Evolutionary conservation across 208 protist genomes (phyloP).

Genomic region (Trypanosoma caninum): DNA sequence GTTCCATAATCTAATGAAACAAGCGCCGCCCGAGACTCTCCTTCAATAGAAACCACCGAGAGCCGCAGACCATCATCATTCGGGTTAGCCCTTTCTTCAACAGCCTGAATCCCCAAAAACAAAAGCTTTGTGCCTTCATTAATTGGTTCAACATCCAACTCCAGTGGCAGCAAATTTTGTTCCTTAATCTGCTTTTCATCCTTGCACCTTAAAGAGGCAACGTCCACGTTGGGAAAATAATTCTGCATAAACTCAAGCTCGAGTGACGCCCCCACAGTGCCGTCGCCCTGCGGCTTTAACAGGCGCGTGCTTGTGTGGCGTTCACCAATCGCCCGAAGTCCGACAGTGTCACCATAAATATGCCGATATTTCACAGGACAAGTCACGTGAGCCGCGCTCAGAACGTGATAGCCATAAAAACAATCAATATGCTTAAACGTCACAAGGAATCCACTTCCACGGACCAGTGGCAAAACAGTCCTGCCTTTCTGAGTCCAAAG

Average conservation of each 20-base stretch:
- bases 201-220: constrained; percentile 50
- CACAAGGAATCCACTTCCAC: constrained; percentile 81
- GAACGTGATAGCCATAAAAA: constrained; percentile 80
- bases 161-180: constrained; percentile 34
- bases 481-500: constrained; percentile 86
- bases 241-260: constrained; percentile 61
- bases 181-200: constrained; percentile 37
- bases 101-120: constrained; percentile 48
- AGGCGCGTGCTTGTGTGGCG: constrained; percentile 75
- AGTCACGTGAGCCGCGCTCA: constrained; percentile 81
- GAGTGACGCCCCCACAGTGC: constrained; percentile 32
- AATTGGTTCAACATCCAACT: constrained; percentile 64
- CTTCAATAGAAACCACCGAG: constrained; percentile 33
- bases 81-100: constrained; percentile 75
- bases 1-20: constrained; percentile 86
- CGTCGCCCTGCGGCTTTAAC: constrained; percentile 37
- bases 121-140: constrained; percentile 60
- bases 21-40: constrained; percentile 62
- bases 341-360: constrained; percentile 67
- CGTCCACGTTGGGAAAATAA: constrained; percentile 74
- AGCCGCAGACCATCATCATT: constrained; percentile 74
- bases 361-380: constrained; percentile 65
- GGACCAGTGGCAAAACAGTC: constrained; percentile 77
- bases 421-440: constrained; percentile 55
- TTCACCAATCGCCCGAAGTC: constrained; percentile 79